Conservation (phyloP, 768 basidiomycete species). For the Thelephora aurantiotincta region DNA sequence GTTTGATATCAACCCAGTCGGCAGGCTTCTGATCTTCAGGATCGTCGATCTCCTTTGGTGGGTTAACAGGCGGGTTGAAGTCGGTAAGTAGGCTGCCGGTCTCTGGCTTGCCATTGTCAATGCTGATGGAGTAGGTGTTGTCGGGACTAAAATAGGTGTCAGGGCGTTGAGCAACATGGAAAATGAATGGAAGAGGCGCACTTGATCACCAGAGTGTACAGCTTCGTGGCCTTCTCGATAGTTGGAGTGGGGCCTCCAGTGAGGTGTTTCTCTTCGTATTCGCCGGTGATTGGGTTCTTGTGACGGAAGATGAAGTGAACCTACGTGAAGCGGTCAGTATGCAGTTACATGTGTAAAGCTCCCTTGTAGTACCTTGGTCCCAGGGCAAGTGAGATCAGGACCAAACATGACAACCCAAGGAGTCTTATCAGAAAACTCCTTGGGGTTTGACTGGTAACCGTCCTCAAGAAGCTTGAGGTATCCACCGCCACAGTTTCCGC, state of each 20-base stretch:
- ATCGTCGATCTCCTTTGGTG: slow-evolving; percentile 86
- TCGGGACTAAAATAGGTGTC: slow-evolving; percentile 48
- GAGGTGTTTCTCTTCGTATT: slow-evolving; percentile 96
- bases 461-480: slow-evolving; percentile 94
- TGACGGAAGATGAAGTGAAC: slow-evolving; percentile 99
- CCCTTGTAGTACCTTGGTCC: slow-evolving; percentile 53
- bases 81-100: slow-evolving; percentile 83
- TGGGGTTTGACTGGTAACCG: slow-evolving; percentile 85
- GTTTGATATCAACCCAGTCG: slow-evolving; percentile 82
- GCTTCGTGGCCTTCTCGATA: slow-evolving; percentile 81
- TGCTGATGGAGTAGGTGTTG: slow-evolving; percentile 83
- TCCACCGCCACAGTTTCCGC: slow-evolving; percentile 97
- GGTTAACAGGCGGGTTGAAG: slow-evolving; percentile 90
- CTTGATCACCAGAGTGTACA: slow-evolving; percentile 86
- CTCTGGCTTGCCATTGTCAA: slow-evolving; percentile 76
- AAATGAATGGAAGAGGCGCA: slow-evolving; percentile 7
- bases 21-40: slow-evolving; percentile 80
- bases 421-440: slow-evolving; percentile 88
- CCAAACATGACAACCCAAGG: slow-evolving; percentile 98
- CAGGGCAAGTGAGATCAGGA: slow-evolving; percentile 87
- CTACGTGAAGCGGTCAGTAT: slow-evolving; percentile 22
- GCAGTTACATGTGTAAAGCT: background rate
- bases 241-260: slow-evolving; percentile 59
- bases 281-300: slow-evolving; percentile 84
- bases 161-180: slow-evolving; percentile 1